phyloP scores from a whole-genome alignment of 306 rosid genomes.

The Gleditsia sinensis region DNA sequence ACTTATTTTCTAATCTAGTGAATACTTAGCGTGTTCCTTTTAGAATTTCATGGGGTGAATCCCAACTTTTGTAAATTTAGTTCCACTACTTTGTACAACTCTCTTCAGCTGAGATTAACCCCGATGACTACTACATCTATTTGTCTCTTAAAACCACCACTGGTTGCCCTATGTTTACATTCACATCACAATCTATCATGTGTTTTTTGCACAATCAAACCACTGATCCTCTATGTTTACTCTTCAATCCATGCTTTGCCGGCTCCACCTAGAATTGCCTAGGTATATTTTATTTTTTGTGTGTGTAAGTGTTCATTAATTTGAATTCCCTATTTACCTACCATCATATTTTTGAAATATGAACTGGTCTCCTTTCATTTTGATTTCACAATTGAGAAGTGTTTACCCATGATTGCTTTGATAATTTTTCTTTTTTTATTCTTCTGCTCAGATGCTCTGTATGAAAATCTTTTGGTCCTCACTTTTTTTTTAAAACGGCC shows the following conservation, averaged over 20 bases:
- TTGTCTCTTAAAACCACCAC: no score
- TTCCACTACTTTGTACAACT: no score
- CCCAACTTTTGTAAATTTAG: no score
- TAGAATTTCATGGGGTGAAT: no score
- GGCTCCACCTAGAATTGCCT: not conserved
- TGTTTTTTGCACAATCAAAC: not conserved
- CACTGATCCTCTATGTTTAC: not conserved
- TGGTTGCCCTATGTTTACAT: not conserved
- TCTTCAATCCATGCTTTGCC: not conserved
- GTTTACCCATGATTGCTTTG: conserved; percentile 12
- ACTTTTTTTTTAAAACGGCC: no score
- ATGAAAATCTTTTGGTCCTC: not conserved
- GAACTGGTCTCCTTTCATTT: not conserved
- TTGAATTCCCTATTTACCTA: conserved; percentile 6
- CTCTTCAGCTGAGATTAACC: no score
- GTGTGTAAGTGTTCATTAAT: not conserved
- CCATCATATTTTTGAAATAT: no score
- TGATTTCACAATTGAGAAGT: conserved; percentile 5
- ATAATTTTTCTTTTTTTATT: conserved; percentile 16
- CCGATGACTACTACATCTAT: no score
- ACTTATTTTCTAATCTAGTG: no score
- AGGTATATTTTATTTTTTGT: not conserved
- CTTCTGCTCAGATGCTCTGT: not conserved
- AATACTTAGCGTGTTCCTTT: no score
- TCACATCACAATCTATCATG: not conserved